phyloP scores from a whole-genome alignment of 495 filamentous ascomycete genomes.

The Thozetella sp. region DNA sequence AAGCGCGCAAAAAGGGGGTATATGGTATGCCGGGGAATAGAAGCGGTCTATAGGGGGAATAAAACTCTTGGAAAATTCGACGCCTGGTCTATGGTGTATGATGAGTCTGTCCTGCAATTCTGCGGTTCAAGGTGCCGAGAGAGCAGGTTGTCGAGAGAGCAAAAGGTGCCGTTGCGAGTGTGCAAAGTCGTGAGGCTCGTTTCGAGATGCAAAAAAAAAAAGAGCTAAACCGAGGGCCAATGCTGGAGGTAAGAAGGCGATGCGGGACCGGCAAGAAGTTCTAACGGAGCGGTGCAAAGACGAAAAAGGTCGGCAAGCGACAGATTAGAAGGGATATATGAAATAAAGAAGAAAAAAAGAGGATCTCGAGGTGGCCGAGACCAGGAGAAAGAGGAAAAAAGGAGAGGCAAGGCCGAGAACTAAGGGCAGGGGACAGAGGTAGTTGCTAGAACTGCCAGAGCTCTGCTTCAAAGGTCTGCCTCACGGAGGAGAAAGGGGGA shows the following conservation, averaged over 20 bases:
- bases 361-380: slow-evolving; percentile 11
- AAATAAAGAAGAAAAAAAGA: slow-evolving; percentile 14
- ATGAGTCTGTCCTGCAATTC: not conserved
- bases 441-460: slow-evolving; percentile 54
- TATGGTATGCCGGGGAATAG: slow-evolving; percentile 8
- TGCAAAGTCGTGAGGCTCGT: too few species aligned
- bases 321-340: slow-evolving; percentile 2
- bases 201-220: too few species aligned
- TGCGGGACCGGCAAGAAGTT: too few species aligned
- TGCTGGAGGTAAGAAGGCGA: slow-evolving; percentile 8
- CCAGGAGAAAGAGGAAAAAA: slow-evolving; percentile 10
- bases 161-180: not conserved
- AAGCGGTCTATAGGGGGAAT: not conserved
- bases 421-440: slow-evolving; percentile 20
- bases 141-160: slow-evolving; percentile 2
- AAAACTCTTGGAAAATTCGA: slow-evolving; percentile 9
- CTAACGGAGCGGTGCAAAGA: slow-evolving; percentile 6
- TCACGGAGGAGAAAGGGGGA: slow-evolving; percentile 14
- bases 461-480: slow-evolving; percentile 39
- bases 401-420: slow-evolving; percentile 7
- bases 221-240: too few species aligned
- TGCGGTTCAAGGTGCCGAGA: not conserved
- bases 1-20: slow-evolving; percentile 12
- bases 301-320: not conserved
- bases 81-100: slow-evolving; percentile 18